Evolutionary conservation across 1,284 basidiomycete species (phyloP).

Genomic region (Schizopora paradoxa): DNA sequence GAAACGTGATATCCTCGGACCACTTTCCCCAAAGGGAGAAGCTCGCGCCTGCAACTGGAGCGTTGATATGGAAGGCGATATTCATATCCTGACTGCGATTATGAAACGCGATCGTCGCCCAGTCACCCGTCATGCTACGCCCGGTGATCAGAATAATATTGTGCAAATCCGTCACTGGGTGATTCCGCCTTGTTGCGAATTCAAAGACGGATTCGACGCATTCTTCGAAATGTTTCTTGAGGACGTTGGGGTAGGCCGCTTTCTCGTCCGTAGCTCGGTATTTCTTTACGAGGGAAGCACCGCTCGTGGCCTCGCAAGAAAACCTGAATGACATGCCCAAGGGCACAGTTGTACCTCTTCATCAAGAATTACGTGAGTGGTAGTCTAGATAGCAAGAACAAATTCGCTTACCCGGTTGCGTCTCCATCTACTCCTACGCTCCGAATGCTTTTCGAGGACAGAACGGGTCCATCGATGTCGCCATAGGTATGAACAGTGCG

Average conservation of each 20-base stretch:
- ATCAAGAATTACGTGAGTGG: neutral
- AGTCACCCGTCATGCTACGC: conserved; percentile 5
- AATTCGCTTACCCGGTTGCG: neutral
- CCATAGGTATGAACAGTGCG: neutral
- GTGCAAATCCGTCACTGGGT: conserved; percentile 2
- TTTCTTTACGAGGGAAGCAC: conserved; percentile 3
- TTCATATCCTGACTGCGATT: too few species aligned
- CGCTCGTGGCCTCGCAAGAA: neutral
- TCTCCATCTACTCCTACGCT: neutral
- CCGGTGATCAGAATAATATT: conserved; percentile 9
- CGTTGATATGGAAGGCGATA: too few species aligned
- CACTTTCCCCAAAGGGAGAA: too few species aligned
- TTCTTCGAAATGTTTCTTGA: neutral
- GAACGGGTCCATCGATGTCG: neutral
- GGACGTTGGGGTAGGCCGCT: too few species aligned
- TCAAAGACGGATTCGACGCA: neutral
- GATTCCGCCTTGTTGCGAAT: neutral
- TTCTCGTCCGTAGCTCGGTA: too few species aligned
- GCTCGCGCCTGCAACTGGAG: too few species aligned
- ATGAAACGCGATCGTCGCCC: conserved; percentile 2
- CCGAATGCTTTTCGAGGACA: conserved; percentile 2
- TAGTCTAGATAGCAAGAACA: too few species aligned
- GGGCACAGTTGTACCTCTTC: neutral
- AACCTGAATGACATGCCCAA: neutral
- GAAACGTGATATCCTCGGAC: too few species aligned